Conservation (phyloP, 495 filamentous ascomycete genomes). For the Penicillium dipodomyicola region DNA sequence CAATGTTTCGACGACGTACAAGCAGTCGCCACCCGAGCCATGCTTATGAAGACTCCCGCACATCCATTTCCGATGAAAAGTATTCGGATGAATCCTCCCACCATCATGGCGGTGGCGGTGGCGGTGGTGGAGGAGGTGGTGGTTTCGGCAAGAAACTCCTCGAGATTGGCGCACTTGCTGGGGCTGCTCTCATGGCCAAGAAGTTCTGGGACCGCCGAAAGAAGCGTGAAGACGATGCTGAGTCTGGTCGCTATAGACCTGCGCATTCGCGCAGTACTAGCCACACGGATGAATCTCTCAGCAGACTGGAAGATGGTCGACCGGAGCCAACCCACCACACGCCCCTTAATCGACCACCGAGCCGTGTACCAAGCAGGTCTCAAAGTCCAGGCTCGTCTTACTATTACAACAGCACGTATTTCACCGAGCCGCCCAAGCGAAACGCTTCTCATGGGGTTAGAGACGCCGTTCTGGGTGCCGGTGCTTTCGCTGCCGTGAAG, state of each 20-base stretch:
- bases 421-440: constrained; percentile 35
- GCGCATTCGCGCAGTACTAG: constrained; percentile 44
- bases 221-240: constrained; percentile 55
- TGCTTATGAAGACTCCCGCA: constrained; percentile 42
- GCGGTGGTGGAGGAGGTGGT: constrained; percentile 28
- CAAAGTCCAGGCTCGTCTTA: constrained; percentile 46
- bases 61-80: constrained; percentile 62
- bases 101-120: constrained; percentile 15
- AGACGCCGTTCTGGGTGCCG: constrained; percentile 63
- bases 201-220: constrained; percentile 60
- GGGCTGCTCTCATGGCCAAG: constrained; percentile 62
- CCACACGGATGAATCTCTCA: constrained; percentile 44
- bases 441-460: constrained; percentile 50
- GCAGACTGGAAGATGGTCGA: constrained; percentile 43
- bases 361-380: constrained; percentile 39
- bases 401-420: constrained; percentile 47
- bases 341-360: constrained; percentile 44
- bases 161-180: constrained; percentile 63
- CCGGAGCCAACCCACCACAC: constrained; percentile 40
- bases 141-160: constrained; percentile 65
- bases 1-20: constrained; percentile 52
- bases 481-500: constrained; percentile 60
- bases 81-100: constrained; percentile 48
- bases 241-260: constrained; percentile 48
- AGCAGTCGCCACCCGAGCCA: constrained; percentile 34